A percentile compares a stretch with the other conserved stretches of the same genome.
These are phyloP conservation scores for Zelonia costaricensis DNA, from an alignment of 208 protist genomes.

Conservation along the genomic window DNA sequence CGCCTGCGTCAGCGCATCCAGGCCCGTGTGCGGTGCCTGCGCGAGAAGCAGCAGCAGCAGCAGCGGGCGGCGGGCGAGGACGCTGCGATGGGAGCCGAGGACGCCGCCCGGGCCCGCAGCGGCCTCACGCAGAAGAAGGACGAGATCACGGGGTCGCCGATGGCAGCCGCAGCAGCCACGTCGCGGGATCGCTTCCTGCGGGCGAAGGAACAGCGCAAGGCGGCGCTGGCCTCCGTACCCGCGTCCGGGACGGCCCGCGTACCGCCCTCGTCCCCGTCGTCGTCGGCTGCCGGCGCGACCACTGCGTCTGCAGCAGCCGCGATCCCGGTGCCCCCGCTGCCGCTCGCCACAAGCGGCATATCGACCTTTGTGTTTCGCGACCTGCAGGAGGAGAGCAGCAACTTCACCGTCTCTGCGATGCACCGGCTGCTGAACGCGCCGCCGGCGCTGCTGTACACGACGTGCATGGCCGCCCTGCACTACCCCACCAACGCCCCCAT, in stretches of 20 bases:
- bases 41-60: conserved; percentile 11
- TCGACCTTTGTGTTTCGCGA: conserved; percentile 55
- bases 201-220: conserved; percentile 62
- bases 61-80: conserved; percentile 1
- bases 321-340: conserved; percentile 13
- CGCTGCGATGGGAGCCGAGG: not conserved
- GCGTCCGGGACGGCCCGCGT: conserved; percentile 4
- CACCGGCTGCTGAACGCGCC: conserved; percentile 81
- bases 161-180: conserved; percentile 10
- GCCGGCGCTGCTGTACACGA: conserved; percentile 64
- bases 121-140: not conserved
- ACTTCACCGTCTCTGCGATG: conserved; percentile 71
- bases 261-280: not conserved
- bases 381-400: conserved; percentile 63
- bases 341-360: conserved; percentile 54
- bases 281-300: not conserved
- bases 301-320: not conserved
- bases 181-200: conserved; percentile 68
- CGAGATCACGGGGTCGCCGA: not conserved
- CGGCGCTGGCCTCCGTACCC: conserved; percentile 31
- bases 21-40: too few relatives aligned
- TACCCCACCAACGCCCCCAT: conserved; percentile 66
- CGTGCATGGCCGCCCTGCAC: conserved; percentile 46
- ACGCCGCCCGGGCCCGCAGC: not conserved
- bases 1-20: conserved; percentile 28